Base-by-base conservation (phyloP, 1,284 basidiomycete species). In the Pascua guehoae region DNA sequence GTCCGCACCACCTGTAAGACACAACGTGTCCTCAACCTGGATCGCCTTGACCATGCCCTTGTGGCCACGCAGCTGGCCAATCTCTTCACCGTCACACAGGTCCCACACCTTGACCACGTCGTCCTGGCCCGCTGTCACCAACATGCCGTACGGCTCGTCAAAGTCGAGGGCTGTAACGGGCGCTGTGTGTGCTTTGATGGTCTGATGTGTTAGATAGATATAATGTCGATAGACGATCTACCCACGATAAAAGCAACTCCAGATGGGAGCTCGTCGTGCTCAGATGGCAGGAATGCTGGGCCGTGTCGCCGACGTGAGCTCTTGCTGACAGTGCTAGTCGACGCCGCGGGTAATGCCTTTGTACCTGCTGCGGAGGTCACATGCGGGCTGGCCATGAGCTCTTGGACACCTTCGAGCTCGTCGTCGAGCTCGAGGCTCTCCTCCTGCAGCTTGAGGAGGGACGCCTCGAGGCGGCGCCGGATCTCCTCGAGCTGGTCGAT, bases 381-480 rank as follows among this genome's bases (percentile, higher is more conserved):
- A 9, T 58, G 54, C 9, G 75, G 74, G 47, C 87, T 84, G 53
- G 86, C 83, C 61, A 91, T 78, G 52, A 89, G 83, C 75, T 95
- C 91, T 66, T 86, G 86, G 24, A 95, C 88, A 42, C 91, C 92
- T 74, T 89, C 86, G 55, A 94, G 78, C 78, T 97, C 95, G 65
- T 97, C 95, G 68, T 96, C 90, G 38, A 98, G 79, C 72, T 98
- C 95, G 38, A 98, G 80, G 66, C 97, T 93, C 65, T 98, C 94
- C 71, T 98, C 96, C 59, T 94, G 89, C 53, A 98, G 75, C 67
- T 85, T 88, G 41, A 98, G 77, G 24, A 98, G 81, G 70, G 91
- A 88, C 48, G 86, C 82, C 71, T 94, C 88, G 17, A 98, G 80
- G 61, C 87, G 87, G 8, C 84, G 80, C 59, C 91, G 83, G 61